Percentiles rank a stretch among this genome's conserved stretches.
These are phyloP conservation scores for Allomyces macrogynus DNA, from an alignment of 192 early-diverging fungal species.

Conservation along the genomic window DNA sequence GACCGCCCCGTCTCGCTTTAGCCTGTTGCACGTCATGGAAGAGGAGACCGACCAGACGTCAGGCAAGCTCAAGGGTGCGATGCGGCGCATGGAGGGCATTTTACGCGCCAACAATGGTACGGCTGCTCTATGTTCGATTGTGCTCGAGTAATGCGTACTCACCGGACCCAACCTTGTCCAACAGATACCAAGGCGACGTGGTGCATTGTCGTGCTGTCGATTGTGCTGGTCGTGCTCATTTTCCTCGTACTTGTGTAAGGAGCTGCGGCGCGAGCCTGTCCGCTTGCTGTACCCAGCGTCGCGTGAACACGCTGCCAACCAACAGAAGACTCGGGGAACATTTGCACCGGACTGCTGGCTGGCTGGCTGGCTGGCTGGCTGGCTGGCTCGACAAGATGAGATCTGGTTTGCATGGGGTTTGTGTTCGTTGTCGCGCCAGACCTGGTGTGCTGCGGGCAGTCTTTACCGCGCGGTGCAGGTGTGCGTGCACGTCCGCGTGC, in stretches of 20 bases:
- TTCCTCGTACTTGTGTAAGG: constrained; percentile 9
- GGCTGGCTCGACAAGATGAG: no score
- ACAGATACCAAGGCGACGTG: constrained; percentile 23
- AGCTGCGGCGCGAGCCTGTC: no score
- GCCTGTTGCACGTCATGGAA: constrained; percentile 28
- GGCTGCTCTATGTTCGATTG: neutral
- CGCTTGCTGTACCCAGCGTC: no score
- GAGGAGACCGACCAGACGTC: constrained; percentile 22
- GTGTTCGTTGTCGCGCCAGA: no score
- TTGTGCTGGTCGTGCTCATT: constrained; percentile 21
- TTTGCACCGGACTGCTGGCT: no score
- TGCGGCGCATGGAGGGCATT: constrained; percentile 26
- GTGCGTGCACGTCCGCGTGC: no score
- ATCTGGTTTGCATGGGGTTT: no score
- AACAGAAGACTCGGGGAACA: no score
- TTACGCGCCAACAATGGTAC: constrained; percentile 26
- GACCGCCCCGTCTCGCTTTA: neutral
- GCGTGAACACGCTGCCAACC: no score
- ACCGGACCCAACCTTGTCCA: neutral
- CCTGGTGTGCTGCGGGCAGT: no score
- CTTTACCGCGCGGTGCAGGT: no score
- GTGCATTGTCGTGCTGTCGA: constrained; percentile 20
- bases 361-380: no score
- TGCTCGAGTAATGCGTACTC: neutral
- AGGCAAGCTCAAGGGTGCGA: constrained; percentile 22